These are phyloP conservation scores for Jackrogersella minutella DNA, from an alignment of 495 filamentous ascomycete species.

Conservation along the genomic window DNA sequence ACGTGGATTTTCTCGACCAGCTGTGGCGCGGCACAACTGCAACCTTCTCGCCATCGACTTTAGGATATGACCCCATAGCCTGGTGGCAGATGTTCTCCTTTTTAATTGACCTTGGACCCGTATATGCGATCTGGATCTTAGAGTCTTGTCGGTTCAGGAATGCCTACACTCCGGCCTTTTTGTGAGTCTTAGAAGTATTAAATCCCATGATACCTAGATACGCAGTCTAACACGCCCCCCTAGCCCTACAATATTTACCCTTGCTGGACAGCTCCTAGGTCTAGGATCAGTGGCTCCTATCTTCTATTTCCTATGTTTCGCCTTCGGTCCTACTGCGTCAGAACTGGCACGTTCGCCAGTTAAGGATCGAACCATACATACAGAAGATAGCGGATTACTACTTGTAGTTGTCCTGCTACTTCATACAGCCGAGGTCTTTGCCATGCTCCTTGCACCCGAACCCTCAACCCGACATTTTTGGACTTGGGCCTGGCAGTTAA, in stretches of 20 bases:
- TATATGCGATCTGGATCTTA: conserved; percentile 29
- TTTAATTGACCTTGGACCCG: conserved; percentile 19
- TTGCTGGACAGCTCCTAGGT: conserved; percentile 19
- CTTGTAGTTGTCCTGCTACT: conserved; percentile 16
- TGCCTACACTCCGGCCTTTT: conserved; percentile 7
- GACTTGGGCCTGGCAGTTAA: conserved; percentile 34
- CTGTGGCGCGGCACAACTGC: conserved; percentile 7
- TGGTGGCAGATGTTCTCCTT: conserved; percentile 34
- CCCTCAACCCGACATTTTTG: conserved; percentile 21
- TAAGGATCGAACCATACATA: neutral
- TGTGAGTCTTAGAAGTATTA: conserved; percentile 27
- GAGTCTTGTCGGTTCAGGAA: conserved; percentile 17
- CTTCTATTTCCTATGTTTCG: conserved; percentile 21
- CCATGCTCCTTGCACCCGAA: conserved; percentile 23
- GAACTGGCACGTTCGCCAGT: conserved; percentile 1
- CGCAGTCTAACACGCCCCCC: neutral
- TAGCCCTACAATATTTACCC: conserved; percentile 22
- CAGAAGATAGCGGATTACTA: neutral
- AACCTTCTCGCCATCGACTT: conserved; percentile 7
- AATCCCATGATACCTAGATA: neutral
- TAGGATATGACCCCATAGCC: conserved; percentile 17
- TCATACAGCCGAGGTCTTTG: conserved; percentile 25
- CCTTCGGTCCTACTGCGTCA: conserved; percentile 21
- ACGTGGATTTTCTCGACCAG: conserved; percentile 15
- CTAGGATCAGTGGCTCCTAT: conserved; percentile 15